A percentile compares a stretch with the other conserved stretches of the same genome.
These are phyloP conservation scores for Poronia punctata DNA, from an alignment of 495 filamentous ascomycete species.

Conservation along the genomic window DNA sequence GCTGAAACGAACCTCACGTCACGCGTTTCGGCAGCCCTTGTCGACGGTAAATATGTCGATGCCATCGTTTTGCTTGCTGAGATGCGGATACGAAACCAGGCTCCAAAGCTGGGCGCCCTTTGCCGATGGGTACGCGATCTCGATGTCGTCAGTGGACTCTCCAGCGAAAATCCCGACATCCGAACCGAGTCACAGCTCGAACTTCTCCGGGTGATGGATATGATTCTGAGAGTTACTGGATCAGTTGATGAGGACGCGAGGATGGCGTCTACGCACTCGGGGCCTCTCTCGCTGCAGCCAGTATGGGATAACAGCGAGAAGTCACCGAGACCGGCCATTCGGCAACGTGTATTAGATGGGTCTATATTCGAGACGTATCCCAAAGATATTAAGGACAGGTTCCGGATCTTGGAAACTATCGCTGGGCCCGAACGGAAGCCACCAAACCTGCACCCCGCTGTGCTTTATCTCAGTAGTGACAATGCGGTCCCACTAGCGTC, in stretches of 20 bases:
- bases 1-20: conserved; percentile 34
- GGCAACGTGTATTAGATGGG: conserved; percentile 29
- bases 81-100: conserved; percentile 36
- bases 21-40: conserved; percentile 33
- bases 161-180: conserved; percentile 9
- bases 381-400: conserved; percentile 2
- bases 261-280: conserved; percentile 4
- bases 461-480: conserved; percentile 34
- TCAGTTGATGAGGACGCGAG: conserved; percentile 27
- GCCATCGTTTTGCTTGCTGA: conserved; percentile 38
- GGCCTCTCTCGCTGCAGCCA: conserved; percentile 26
- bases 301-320: conserved; percentile 26
- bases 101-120: conserved; percentile 39
- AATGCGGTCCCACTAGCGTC: conserved; percentile 29
- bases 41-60: conserved; percentile 36
- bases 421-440: conserved; percentile 39
- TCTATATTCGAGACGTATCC: conserved; percentile 19
- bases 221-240: conserved; percentile 34
- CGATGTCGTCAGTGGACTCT: conserved; percentile 39
- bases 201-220: conserved; percentile 33
- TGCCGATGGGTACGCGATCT: conserved; percentile 45
- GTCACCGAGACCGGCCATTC: conserved; percentile 17
- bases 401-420: conserved; percentile 37
- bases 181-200: conserved; percentile 13
- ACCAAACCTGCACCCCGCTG: conserved; percentile 38